phyloP scores from a whole-genome alignment of 2,329 filamentous ascomycete species.

The Colletotrichum somersetense region DNA sequence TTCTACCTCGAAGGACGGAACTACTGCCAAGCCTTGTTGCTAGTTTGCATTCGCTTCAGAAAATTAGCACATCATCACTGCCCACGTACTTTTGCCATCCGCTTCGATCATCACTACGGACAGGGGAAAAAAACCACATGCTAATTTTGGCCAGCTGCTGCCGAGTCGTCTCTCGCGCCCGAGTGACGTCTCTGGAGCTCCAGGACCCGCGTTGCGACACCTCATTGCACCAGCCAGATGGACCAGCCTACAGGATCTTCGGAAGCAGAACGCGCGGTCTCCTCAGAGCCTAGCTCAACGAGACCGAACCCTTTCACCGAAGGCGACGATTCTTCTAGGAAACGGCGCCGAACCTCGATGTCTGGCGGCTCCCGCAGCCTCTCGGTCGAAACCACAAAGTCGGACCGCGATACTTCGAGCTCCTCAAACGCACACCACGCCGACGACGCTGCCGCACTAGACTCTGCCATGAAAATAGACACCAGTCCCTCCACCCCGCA shows the following conservation, averaged over 20 bases:
- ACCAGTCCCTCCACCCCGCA: conserved; percentile 55
- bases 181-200: conserved; percentile 63
- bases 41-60: conserved; percentile 49
- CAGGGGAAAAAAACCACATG: conserved; percentile 62
- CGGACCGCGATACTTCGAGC: conserved; percentile 50
- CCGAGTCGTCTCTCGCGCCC: conserved; percentile 67
- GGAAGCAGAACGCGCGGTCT: conserved; percentile 70
- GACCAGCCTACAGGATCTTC: conserved; percentile 63
- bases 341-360: conserved; percentile 72
- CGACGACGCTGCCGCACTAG: conserved; percentile 46
- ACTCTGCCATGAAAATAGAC: conserved; percentile 57
- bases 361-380: conserved; percentile 64
- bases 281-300: conserved; percentile 72
- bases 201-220: conserved; percentile 55
- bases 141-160: conserved; percentile 67
- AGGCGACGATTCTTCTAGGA: conserved; percentile 66
- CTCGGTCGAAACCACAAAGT: conserved; percentile 60
- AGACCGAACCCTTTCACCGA: conserved; percentile 76
- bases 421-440: conserved; percentile 47
- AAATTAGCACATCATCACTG: conserved; percentile 27
- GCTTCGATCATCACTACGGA: conserved; percentile 40
- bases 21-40: conserved; percentile 33
- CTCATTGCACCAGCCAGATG: conserved; percentile 63
- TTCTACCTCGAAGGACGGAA: conserved; percentile 12
- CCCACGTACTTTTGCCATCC: conserved; percentile 38